phyloP scores from a whole-genome alignment of 2,329 filamentous ascomycete genomes.

The Botrytis hyacinthi region DNA sequence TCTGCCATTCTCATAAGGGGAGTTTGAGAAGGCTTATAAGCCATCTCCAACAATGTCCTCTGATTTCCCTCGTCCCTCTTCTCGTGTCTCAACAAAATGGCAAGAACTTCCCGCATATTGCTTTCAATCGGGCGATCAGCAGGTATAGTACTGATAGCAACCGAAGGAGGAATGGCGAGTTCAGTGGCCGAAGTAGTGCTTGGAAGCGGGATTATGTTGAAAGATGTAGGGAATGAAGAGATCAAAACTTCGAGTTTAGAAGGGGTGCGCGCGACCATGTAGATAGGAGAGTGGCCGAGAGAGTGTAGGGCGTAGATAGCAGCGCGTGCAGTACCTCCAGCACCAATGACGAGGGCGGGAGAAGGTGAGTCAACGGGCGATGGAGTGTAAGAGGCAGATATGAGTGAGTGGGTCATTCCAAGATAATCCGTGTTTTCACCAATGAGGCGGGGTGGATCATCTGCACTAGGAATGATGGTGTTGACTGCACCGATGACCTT shows the following conservation, averaged over 20 bases:
- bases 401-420: slow-evolving; percentile 80
- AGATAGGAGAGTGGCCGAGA: slow-evolving; percentile 82
- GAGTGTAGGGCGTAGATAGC: slow-evolving; percentile 84
- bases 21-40: slow-evolving; percentile 85
- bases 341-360: slow-evolving; percentile 80
- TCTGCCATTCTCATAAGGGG: slow-evolving; percentile 80
- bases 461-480: slow-evolving; percentile 69
- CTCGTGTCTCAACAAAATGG: slow-evolving; percentile 48
- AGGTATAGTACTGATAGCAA: slow-evolving; percentile 88
- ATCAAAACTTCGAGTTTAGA: slow-evolving; percentile 67
- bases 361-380: slow-evolving; percentile 38
- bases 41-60: slow-evolving; percentile 84
- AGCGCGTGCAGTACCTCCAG: slow-evolving; percentile 87
- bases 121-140: slow-evolving; percentile 80
- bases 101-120: slow-evolving; percentile 63
- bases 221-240: slow-evolving; percentile 69
- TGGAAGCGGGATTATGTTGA: slow-evolving; percentile 66
- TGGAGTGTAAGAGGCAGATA: slow-evolving; percentile 32
- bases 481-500: slow-evolving; percentile 88
- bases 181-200: slow-evolving; percentile 49
- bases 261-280: slow-evolving; percentile 75
- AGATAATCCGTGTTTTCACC: slow-evolving; percentile 96
- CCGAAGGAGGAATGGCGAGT: slow-evolving; percentile 56
- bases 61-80: slow-evolving; percentile 37
- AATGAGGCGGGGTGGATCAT: slow-evolving; percentile 52